Evolutionary conservation across 2,329 filamentous ascomycete genomes (phyloP).

Genomic region (Claviceps spartinae): DNA sequence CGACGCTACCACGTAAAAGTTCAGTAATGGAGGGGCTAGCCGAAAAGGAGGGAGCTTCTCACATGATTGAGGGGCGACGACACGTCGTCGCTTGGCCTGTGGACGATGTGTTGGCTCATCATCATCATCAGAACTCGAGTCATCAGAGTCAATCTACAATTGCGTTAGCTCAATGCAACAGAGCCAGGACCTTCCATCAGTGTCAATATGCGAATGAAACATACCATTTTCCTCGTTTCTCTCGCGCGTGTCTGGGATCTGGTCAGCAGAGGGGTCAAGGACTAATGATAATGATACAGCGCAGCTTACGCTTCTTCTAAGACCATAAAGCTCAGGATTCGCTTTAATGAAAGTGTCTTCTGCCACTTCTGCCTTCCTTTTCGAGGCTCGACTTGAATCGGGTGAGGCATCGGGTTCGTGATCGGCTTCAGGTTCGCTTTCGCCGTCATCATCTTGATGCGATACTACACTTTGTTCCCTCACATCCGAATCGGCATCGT

Average conservation of each 20-base stretch:
- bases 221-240: slow-evolving; percentile 44
- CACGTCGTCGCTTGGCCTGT: slow-evolving; percentile 54
- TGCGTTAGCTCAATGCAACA: slow-evolving; percentile 2
- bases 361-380: slow-evolving; percentile 56
- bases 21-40: background rate
- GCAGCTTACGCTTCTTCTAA: slow-evolving; percentile 72
- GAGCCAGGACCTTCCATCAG: background rate
- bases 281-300: slow-evolving; percentile 10
- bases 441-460: slow-evolving; percentile 30
- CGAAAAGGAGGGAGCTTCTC: slow-evolving; percentile 17
- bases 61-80: slow-evolving; percentile 52
- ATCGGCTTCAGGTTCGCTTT: slow-evolving; percentile 43
- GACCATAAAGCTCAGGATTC: slow-evolving; percentile 88
- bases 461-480: slow-evolving; percentile 44
- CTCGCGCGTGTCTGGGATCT: slow-evolving; percentile 37
- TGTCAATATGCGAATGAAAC: slow-evolving; percentile 15
- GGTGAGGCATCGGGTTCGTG: slow-evolving; percentile 55
- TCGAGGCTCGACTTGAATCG: slow-evolving; percentile 53
- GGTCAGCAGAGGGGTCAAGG: slow-evolving; percentile 11
- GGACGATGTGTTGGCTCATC: slow-evolving; percentile 43
- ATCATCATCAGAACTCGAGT: slow-evolving; percentile 62
- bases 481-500: slow-evolving; percentile 60
- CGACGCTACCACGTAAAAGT: slow-evolving; percentile 30
- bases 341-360: slow-evolving; percentile 77
- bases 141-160: slow-evolving; percentile 36